Percentiles rank a stretch among this genome's conserved stretches.
phyloP scores from a whole-genome alignment of 352 stramenopile species.

The Elongisporangium anandrum region DNA sequence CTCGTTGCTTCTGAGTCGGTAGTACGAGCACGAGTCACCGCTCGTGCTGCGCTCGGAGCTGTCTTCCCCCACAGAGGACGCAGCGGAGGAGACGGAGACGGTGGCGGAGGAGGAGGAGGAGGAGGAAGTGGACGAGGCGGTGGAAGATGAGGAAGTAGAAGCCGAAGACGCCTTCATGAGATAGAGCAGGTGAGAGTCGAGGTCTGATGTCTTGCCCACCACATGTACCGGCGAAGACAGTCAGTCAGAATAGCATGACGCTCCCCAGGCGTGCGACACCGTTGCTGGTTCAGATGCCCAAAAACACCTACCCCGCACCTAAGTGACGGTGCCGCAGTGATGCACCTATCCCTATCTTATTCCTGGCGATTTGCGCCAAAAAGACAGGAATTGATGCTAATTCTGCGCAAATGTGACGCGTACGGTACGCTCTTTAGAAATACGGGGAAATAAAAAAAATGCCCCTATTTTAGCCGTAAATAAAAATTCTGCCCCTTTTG shows the following conservation, averaged over 20 bases:
- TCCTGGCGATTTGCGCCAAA: neutral
- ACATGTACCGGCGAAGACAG: neutral
- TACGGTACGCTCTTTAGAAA: neutral
- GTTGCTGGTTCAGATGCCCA: neutral
- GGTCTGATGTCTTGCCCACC: neutral
- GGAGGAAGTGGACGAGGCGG: neutral
- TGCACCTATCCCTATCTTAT: neutral
- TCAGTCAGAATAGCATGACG: neutral
- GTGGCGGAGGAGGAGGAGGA: neutral
- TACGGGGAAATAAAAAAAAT: no score
- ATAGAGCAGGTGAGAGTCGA: neutral
- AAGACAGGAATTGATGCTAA: neutral
- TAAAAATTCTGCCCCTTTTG: no score
- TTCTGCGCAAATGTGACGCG: neutral
- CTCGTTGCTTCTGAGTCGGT: slow-evolving; percentile 24
- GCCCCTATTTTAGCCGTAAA: no score
- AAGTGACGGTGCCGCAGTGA: neutral
- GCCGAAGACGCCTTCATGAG: neutral
- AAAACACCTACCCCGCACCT: neutral
- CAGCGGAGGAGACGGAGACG: slow-evolving; percentile 11
- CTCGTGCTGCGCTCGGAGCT: slow-evolving; percentile 37
- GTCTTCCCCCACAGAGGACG: slow-evolving; percentile 16
- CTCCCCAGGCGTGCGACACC: neutral
- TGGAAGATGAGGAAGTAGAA: neutral
- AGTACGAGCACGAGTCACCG: slow-evolving; percentile 63